Evolutionary conservation across 1,284 basidiomycete species (phyloP), one percentile per base, ranked within the genome.

Genomic region (Ustilago hordei): DNA sequence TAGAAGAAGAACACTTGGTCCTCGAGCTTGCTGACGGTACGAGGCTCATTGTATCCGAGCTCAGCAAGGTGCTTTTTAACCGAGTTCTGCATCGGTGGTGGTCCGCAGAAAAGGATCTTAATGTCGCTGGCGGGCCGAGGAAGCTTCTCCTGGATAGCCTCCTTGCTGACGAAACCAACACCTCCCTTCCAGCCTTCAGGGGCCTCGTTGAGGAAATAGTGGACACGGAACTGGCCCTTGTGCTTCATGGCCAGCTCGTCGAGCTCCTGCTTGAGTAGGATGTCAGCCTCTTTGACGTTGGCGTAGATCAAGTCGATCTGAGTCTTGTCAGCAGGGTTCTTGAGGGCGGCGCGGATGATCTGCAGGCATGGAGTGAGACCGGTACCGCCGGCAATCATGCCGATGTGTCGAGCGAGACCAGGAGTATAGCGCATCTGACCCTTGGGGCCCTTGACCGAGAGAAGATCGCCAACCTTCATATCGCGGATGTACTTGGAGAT

Each of bases 1-100:
- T 54, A 83, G 81, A 83, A 83, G 68, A 68, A 79, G 64, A 83
- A 83, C 66, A 83, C 81, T 57, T 83, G 81, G 64, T 78, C 76
- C 36, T 76, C 68, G 50, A 79, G 65, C 77, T 86, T 81, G 78
- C 79, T 81, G 86, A 98, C 90, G n/a, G 94, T 91, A 78, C 93
- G 90, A 15, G 96, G 93, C 48, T 91, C 90, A 55, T 94, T 91
- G 89, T 95, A 98, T 77, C 91, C 91, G 81, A 99, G 90, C 62
- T 92, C 93, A 35, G 91, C 91, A 32, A 99, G 90, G 86, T 96
- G 92, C 89, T 93, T 95, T 89, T 98, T 98, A 95, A 98, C 98
- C 54, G 95, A 96, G 60, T 89, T 90, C 86, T 97, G 92, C 96
- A 98, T 98, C 8, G 95, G 95, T 28, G 95, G 95, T 66, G 96